Evolutionary conservation across 352 stramenopile species (phyloP).

Genomic region (Elongisporangium anandrum): DNA sequence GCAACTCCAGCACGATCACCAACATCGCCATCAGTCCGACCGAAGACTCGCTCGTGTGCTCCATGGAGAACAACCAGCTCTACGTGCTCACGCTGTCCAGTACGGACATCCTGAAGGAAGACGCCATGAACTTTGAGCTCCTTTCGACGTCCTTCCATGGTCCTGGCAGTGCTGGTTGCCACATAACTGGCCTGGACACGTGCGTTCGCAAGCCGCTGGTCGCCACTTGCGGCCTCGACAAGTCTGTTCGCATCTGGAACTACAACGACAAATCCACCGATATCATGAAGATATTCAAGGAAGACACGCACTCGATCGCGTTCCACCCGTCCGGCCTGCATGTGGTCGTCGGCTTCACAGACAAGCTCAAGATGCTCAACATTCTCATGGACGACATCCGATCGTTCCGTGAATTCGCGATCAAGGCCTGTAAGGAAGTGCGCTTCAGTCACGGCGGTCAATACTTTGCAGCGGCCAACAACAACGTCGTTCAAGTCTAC

Average conservation of each 20-base stretch:
- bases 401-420: constrained; percentile 85
- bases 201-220: constrained; percentile 91
- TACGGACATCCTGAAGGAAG: constrained; percentile 91
- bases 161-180: constrained; percentile 48
- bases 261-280: constrained; percentile 91
- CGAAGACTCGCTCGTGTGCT: constrained; percentile 88
- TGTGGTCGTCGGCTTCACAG: constrained; percentile 89
- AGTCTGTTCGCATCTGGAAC: constrained; percentile 92
- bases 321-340: constrained; percentile 91
- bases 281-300: constrained; percentile 90
- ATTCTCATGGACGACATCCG: constrained; percentile 94
- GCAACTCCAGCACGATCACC: constrained; percentile 70
- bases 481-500: constrained; percentile 87
- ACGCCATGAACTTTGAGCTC: constrained; percentile 92
- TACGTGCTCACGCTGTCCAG: constrained; percentile 89
- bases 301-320: constrained; percentile 84
- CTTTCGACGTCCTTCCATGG: constrained; percentile 87
- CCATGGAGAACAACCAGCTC: constrained; percentile 87
- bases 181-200: constrained; percentile 92
- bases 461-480: constrained; percentile 87
- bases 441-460: constrained; percentile 90
- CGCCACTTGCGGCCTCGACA: constrained; percentile 88
- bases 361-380: constrained; percentile 93
- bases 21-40: constrained; percentile 86
- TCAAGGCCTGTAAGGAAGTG: constrained; percentile 91